These are phyloP conservation scores for Penicillium decumbens DNA, from an alignment of 2,329 filamentous ascomycete species.

Conservation along the genomic window DNA sequence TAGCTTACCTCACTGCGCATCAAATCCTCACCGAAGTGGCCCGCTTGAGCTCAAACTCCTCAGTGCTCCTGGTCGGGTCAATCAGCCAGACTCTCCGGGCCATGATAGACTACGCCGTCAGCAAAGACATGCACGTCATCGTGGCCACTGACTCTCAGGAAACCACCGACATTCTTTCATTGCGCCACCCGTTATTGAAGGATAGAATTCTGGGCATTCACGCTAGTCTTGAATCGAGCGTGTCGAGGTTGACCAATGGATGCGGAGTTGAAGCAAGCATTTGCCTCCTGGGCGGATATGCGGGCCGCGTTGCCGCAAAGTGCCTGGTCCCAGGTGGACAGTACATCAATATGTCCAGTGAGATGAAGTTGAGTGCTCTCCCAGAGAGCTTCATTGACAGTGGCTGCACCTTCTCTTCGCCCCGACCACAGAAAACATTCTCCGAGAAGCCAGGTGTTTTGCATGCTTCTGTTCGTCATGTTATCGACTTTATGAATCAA, in stretches of 20 bases:
- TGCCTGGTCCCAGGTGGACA: slow-evolving; percentile 14
- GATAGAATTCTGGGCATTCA: slow-evolving; percentile 12
- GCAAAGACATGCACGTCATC: slow-evolving; percentile 11
- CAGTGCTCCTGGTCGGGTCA: slow-evolving; percentile 12
- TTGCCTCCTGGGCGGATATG: slow-evolving; percentile 14
- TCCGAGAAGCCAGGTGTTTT: slow-evolving; percentile 16
- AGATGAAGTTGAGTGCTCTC: slow-evolving; percentile 18
- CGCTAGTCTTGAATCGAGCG: slow-evolving; percentile 10
- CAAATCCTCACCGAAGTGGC: slow-evolving; percentile 14
- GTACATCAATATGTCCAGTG: slow-evolving; percentile 17
- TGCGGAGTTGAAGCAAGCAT: slow-evolving; percentile 16
- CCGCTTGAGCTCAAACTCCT: slow-evolving; percentile 10
- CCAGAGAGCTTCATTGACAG: slow-evolving; percentile 18
- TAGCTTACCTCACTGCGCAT: slow-evolving; percentile 14
- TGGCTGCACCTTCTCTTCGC: slow-evolving; percentile 18
- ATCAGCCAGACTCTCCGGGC: slow-evolving; percentile 13
- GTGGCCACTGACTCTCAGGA: slow-evolving; percentile 14
- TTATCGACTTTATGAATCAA: slow-evolving; percentile 16
- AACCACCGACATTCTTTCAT: slow-evolving; percentile 3
- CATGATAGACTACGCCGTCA: slow-evolving; percentile 16
- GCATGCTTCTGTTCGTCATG: slow-evolving; percentile 11
- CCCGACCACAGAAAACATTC: slow-evolving; percentile 9
- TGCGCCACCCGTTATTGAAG: slow-evolving; percentile 8
- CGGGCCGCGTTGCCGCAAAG: slow-evolving; percentile 12
- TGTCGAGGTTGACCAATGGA: slow-evolving; percentile 15